Evolutionary conservation across 2,329 filamentous ascomycete genomes (phyloP).

Genomic region (Diplocarpon mali): DNA sequence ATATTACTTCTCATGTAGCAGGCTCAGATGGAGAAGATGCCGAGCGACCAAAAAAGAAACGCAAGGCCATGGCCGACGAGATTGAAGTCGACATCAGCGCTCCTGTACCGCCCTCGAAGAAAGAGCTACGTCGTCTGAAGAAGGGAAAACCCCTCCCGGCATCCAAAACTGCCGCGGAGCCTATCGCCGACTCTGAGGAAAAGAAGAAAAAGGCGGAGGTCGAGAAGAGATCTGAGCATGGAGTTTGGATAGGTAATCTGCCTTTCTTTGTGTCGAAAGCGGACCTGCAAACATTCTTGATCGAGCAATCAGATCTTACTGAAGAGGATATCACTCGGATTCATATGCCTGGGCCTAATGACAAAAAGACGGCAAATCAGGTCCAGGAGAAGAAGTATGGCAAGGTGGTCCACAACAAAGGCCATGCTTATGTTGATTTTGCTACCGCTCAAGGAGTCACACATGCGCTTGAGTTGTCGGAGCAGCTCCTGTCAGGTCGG

Average conservation of each 20-base stretch:
- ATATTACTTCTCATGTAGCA: neutral
- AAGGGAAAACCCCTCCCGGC: slow-evolving; percentile 56
- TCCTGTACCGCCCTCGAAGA: slow-evolving; percentile 94
- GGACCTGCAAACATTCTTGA: slow-evolving; percentile 71
- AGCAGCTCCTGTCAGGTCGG: slow-evolving; percentile 65
- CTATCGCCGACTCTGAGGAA: slow-evolving; percentile 30
- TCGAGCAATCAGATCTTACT: slow-evolving; percentile 55
- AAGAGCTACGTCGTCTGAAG: slow-evolving; percentile 79
- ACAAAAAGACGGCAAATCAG: slow-evolving; percentile 25
- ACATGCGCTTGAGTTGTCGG: slow-evolving; percentile 73
- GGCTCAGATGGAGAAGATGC: slow-evolving; percentile 4
- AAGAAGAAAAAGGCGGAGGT: slow-evolving; percentile 31
- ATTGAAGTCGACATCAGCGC: slow-evolving; percentile 82
- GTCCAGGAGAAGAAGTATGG: slow-evolving; percentile 24
- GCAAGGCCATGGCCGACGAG: slow-evolving; percentile 58
- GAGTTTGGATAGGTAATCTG: slow-evolving; percentile 94
- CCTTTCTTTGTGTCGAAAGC: slow-evolving; percentile 69
- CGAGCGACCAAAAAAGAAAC: slow-evolving; percentile 41
- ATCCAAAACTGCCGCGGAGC: slow-evolving; percentile 32
- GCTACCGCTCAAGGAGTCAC: slow-evolving; percentile 52
- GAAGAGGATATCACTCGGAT: slow-evolving; percentile 71
- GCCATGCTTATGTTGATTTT: slow-evolving; percentile 96
- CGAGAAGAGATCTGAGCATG: slow-evolving; percentile 61
- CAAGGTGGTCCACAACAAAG: slow-evolving; percentile 53
- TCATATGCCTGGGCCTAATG: slow-evolving; percentile 40